Conservation (phyloP, 768 basidiomycete species). For the Cystoderma amianthinum region DNA sequence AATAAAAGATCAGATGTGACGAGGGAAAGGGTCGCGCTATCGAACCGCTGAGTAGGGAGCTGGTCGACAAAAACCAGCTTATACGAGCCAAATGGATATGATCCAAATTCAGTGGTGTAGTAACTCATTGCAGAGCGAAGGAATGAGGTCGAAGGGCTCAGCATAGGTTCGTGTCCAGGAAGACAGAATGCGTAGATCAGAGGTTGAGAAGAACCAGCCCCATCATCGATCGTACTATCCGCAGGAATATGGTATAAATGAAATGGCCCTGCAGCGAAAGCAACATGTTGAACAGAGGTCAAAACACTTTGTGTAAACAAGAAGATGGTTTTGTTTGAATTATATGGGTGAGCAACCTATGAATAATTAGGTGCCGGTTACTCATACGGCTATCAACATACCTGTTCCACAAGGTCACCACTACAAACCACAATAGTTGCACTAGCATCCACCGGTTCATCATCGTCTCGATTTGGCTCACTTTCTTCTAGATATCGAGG, state of each 20-base stretch:
- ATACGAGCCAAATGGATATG: constrained; percentile 93
- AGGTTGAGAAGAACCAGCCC: constrained; percentile 56
- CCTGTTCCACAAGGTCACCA: constrained; percentile 93
- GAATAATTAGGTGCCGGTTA: constrained; percentile 3
- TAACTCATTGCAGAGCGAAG: constrained; percentile 89
- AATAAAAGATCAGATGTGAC: constrained; percentile 78
- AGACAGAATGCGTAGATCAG: constrained; percentile 90
- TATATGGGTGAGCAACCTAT: constrained; percentile 89
- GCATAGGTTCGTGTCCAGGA: constrained; percentile 74
- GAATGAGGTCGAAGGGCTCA: constrained; percentile 64
- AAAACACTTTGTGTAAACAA: constrained; percentile 80
- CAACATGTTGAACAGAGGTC: constrained; percentile 94
- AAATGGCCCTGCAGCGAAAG: constrained; percentile 95
- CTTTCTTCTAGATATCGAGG: constrained; percentile 74
- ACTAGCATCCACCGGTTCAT: constrained; percentile 49
- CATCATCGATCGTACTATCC: constrained; percentile 55
- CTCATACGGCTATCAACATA: constrained; percentile 21
- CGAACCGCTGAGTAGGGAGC: constrained; percentile 73
- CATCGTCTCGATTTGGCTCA: constrained; percentile 33
- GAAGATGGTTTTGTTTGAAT: constrained; percentile 91
- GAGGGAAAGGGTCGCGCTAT: constrained; percentile 79
- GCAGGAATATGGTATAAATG: constrained; percentile 65
- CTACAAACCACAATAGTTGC: constrained; percentile 90
- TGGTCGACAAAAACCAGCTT: constrained; percentile 94
- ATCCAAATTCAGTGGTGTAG: constrained; percentile 87